Percentiles rank a stretch among this genome's conserved stretches.
These are phyloP conservation scores for Paratinospora sagittata DNA, from an alignment of 164 flowering plant species.

Conservation along the genomic window DNA sequence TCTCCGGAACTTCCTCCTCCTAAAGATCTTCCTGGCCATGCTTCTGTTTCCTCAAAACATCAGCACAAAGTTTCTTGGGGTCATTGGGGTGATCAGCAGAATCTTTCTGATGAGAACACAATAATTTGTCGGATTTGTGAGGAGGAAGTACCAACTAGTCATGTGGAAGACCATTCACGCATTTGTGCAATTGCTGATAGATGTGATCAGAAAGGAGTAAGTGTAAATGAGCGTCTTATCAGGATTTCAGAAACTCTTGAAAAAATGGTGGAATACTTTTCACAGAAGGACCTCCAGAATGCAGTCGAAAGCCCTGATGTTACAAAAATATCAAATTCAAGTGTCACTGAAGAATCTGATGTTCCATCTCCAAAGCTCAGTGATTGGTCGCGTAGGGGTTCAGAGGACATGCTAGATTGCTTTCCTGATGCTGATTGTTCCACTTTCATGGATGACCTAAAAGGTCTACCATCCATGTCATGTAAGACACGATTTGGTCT, in stretches of 20 bases:
- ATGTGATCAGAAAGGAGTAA: constrained; percentile 91
- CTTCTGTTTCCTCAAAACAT: constrained; percentile 53
- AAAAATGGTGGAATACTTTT: constrained; percentile 69
- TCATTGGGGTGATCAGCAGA: constrained; percentile 77
- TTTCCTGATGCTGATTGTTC: constrained; percentile 73
- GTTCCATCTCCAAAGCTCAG: constrained; percentile 77
- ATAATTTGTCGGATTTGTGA: constrained; percentile 99
- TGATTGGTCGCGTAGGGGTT: constrained; percentile 94
- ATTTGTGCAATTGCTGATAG: constrained; percentile 93
- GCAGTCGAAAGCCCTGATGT: constrained; percentile 74
- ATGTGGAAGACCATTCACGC: constrained; percentile 93
- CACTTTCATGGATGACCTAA: constrained; percentile 69
- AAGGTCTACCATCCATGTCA: constrained; percentile 81
- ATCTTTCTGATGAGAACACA: constrained; percentile 60
- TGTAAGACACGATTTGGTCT: constrained; percentile 94
- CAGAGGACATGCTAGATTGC: constrained; percentile 97
- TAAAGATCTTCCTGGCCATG: constrained; percentile 51
- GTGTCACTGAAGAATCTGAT: constrained; percentile 90
- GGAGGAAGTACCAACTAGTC: constrained; percentile 85
- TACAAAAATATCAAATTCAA: constrained; percentile 82
- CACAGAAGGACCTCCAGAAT: constrained; percentile 66
- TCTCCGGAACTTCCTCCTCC: constrained; percentile 39
- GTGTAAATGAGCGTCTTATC: constrained; percentile 81
- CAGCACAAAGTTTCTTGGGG: constrained; percentile 93
- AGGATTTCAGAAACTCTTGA: constrained; percentile 89